Percentiles rank a stretch among this genome's conserved stretches.
Conservation (phyloP, 768 basidiomycete genomes). For the Boletus rex-veris region DNA sequence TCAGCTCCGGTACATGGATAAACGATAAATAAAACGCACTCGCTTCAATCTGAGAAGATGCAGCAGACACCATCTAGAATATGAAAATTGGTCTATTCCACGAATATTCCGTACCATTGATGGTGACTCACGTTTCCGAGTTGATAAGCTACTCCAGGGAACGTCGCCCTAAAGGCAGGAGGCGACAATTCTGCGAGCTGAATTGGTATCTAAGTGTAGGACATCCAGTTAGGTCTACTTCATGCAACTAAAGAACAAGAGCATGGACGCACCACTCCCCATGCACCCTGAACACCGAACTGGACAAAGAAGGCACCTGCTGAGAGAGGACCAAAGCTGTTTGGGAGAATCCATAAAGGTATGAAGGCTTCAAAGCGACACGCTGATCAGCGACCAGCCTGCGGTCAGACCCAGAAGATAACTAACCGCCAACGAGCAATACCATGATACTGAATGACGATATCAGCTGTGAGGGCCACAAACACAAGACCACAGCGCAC, state of each 20-base stretch:
- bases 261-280: slow-evolving; percentile 66
- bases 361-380: slow-evolving; percentile 43
- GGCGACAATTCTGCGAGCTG: slow-evolving; percentile 83
- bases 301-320: slow-evolving; percentile 88
- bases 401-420: slow-evolving; percentile 37
- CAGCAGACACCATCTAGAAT: slow-evolving; percentile 58
- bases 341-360: slow-evolving; percentile 82
- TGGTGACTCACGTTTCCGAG: slow-evolving; percentile 54
- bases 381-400: not conserved
- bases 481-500: not conserved
- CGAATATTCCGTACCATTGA: not conserved
- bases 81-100: not conserved
- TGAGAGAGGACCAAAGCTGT: slow-evolving; percentile 58
- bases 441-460: slow-evolving; percentile 17
- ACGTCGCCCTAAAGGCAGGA: slow-evolving; percentile 84
- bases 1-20: not conserved
- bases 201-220: slow-evolving; percentile 56
- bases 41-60: slow-evolving; percentile 54
- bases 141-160: slow-evolving; percentile 84
- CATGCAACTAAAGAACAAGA: not conserved
- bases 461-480: not conserved
- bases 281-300: slow-evolving; percentile 86
- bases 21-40: slow-evolving; percentile 11
- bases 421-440: slow-evolving; percentile 24
- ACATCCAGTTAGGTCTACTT: not conserved